Conservation (phyloP, 768 basidiomycete species). For the Podaxis sp. region DNA sequence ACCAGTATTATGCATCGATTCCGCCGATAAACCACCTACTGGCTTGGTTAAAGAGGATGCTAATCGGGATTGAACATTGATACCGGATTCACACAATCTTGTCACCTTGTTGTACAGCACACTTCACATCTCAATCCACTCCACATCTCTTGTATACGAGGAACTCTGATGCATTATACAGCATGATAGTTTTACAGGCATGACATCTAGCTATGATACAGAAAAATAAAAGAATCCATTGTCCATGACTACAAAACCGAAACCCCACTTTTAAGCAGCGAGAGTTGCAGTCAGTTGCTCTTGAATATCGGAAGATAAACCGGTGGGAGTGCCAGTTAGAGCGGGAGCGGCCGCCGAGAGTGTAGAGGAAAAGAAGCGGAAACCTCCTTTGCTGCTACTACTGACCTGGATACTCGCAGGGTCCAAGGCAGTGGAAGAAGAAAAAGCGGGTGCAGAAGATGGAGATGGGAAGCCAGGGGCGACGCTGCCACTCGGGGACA, state of each 20-base stretch:
- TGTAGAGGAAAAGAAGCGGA: neutral
- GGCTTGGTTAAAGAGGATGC: conserved; percentile 2
- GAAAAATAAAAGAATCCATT: too few relatives aligned
- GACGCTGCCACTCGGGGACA: neutral
- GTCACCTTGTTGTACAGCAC: too few relatives aligned
- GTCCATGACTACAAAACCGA: neutral
- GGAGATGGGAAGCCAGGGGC: neutral
- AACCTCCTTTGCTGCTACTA: neutral
- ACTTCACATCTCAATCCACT: too few relatives aligned
- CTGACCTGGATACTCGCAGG: neutral
- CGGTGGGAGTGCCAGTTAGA: neutral
- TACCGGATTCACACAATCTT: too few relatives aligned
- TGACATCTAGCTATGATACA: neutral
- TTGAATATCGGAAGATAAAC: neutral
- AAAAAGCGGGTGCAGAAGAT: neutral
- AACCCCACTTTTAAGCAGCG: neutral
- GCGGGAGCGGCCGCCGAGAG: neutral
- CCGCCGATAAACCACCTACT: neutral
- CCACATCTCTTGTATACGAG: neutral
- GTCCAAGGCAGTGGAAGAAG: neutral
- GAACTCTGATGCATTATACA: neutral
- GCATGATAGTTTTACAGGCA: neutral
- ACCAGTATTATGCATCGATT: neutral
- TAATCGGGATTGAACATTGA: neutral
- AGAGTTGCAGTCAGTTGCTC: neutral